Evolutionary conservation across 2,329 filamentous ascomycete species (phyloP).

Genomic region (Ceratocystis huliohia): DNA sequence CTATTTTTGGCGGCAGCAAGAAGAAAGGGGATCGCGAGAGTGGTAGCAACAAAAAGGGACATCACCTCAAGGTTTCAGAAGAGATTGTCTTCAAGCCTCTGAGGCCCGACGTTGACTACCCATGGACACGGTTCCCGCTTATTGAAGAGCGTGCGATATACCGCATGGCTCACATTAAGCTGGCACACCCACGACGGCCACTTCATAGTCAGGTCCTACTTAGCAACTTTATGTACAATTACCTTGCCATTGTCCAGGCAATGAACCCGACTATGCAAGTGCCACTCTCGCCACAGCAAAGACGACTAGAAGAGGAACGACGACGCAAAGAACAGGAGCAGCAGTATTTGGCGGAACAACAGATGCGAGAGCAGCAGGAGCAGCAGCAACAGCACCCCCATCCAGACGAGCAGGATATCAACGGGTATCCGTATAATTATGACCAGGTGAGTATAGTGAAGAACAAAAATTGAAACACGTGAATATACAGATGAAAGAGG

Average conservation of each 20-base stretch:
- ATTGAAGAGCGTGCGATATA: constrained; percentile 95
- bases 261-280: constrained; percentile 96
- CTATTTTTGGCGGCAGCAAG: constrained; percentile 80
- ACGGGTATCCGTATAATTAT: constrained; percentile 43
- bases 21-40: constrained; percentile 72
- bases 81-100: constrained; percentile 60
- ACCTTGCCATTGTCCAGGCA: constrained; percentile 94
- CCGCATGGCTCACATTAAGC: constrained; percentile 95
- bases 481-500: no score
- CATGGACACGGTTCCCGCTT: constrained; percentile 90
- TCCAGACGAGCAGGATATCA: constrained; percentile 31
- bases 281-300: constrained; percentile 67
- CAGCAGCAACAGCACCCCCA: constrained; percentile 29
- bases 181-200: constrained; percentile 88
- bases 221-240: constrained; percentile 99
- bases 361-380: constrained; percentile 32
- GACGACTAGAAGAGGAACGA: constrained; percentile 44
- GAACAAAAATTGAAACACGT: not conserved
- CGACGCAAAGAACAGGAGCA: constrained; percentile 39
- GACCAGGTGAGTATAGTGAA: constrained; percentile 34
- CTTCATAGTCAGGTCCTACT: constrained; percentile 89
- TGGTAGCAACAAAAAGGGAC: constrained; percentile 51
- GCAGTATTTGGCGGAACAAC: constrained; percentile 37
- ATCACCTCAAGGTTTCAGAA: constrained; percentile 64
- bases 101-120: constrained; percentile 82